Conservation (phyloP, 1,284 basidiomycete species). For the Rhodotorula sp. region DNA sequence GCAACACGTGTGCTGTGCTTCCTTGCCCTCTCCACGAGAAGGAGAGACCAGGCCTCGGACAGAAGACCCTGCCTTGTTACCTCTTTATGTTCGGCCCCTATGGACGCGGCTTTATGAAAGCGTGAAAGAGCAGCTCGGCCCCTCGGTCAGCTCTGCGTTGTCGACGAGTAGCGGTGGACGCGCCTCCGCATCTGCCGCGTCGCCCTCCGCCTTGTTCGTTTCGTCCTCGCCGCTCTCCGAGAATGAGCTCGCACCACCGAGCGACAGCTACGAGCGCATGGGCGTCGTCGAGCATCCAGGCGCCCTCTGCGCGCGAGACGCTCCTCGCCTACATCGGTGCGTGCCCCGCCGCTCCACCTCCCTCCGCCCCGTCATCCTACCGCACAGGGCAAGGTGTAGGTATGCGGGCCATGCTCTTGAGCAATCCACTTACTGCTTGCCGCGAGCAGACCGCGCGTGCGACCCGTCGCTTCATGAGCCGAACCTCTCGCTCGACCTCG, state of each 20-base stretch:
- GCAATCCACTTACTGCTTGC: no score
- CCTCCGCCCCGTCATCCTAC: not conserved
- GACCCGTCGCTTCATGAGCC: constrained; percentile 83
- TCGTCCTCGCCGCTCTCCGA: not conserved
- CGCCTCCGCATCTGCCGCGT: no score
- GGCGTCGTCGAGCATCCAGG: constrained; percentile 3
- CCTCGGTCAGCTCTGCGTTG: no score
- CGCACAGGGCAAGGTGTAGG: not conserved
- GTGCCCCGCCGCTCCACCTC: not conserved
- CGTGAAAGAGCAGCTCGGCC: no score
- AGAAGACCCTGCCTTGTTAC: no score
- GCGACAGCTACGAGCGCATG: constrained; percentile 9
- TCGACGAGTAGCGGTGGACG: no score
- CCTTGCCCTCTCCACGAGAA: no score
- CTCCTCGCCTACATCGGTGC: constrained; percentile 35
- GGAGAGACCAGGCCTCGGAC: no score
- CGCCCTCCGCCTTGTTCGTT: not conserved
- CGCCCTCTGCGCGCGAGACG: constrained; percentile 20
- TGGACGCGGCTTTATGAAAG: no score
- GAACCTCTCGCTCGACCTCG: constrained; percentile 88
- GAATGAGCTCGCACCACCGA: constrained; percentile 35
- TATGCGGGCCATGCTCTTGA: no score
- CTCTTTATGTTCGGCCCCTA: no score
- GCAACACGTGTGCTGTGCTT: no score
- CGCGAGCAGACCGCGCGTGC: constrained; percentile 69